A percentile compares a stretch with the other conserved stretches of the same genome.
These are phyloP conservation scores for Solanum corneliomulleri DNA, from an alignment of 257 asterid species.

Conservation along the genomic window DNA sequence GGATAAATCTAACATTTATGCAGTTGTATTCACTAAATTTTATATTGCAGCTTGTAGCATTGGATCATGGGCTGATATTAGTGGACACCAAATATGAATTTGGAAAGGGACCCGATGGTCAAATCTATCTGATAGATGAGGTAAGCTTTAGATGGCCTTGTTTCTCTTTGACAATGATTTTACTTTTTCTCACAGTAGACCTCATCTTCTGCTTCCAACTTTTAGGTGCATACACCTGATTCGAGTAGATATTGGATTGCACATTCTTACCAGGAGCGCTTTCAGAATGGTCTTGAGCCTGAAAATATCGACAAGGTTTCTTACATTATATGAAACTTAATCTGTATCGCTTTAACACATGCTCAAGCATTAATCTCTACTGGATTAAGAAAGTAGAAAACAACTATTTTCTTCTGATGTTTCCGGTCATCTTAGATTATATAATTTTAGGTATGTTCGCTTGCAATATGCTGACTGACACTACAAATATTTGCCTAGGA, in stretches of 20 bases:
- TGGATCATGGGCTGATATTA: constrained; percentile 74
- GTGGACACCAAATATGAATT: constrained; percentile 97
- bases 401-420: not conserved
- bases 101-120: constrained; percentile 86
- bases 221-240: constrained; percentile 93
- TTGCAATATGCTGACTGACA: constrained; percentile 12
- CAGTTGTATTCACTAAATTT: not conserved
- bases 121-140: constrained; percentile 74
- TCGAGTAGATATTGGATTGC: constrained; percentile 96
- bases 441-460: not conserved
- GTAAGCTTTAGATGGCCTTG: constrained; percentile 13
- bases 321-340: not conserved
- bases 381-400: not conserved
- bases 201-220: not conserved
- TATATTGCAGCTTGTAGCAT: constrained; percentile 46
- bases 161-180: not conserved
- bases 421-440: not conserved
- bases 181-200: not conserved
- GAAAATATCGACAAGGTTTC: constrained; percentile 93
- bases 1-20: not conserved
- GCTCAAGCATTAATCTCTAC: not conserved
- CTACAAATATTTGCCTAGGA: constrained; percentile 40
- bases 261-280: constrained; percentile 53
- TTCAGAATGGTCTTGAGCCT: constrained; percentile 71
- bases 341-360: not conserved